Conservation (phyloP, 176 grass and related monocot genomes). For the Phyllostachys edulis region DNA sequence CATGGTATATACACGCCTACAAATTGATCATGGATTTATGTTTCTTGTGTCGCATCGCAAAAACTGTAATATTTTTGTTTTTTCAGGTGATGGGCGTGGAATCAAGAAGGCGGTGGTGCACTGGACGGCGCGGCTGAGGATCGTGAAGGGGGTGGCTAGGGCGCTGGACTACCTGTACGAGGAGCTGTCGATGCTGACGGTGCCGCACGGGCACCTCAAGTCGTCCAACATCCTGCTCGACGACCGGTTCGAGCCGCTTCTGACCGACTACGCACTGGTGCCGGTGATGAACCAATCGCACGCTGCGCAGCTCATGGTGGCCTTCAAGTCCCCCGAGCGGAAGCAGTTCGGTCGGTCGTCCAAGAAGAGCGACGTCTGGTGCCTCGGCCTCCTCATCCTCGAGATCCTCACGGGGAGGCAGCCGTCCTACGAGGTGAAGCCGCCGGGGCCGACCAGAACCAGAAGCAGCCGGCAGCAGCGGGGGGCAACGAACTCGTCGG, state of each 20-base stretch:
- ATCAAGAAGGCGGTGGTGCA: slow-evolving; percentile 43
- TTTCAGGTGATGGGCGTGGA: slow-evolving; percentile 5
- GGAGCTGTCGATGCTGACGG: slow-evolving; percentile 83
- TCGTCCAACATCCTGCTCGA: slow-evolving; percentile 78
- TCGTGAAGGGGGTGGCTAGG: slow-evolving; percentile 67
- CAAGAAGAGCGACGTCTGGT: slow-evolving; percentile 97
- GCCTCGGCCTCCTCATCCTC: slow-evolving; percentile 75
- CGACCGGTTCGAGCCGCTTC: slow-evolving; percentile 52
- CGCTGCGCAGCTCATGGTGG: slow-evolving; percentile 72
- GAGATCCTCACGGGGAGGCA: slow-evolving; percentile 56
- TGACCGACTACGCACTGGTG: slow-evolving; percentile 75
- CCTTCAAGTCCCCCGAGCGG: slow-evolving; percentile 70
- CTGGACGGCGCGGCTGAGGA: slow-evolving; percentile 60
- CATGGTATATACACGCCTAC: slow-evolving; percentile 29
- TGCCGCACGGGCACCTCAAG: slow-evolving; percentile 94
- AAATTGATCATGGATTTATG: background rate
- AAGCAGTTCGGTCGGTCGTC: slow-evolving; percentile 62
- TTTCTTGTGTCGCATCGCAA: too few species aligned
- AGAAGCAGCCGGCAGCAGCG: background rate
- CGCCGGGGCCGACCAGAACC: background rate
- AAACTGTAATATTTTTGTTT: background rate
- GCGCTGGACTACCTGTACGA: slow-evolving; percentile 79
- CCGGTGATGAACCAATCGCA: slow-evolving; percentile 92
- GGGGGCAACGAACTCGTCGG: slow-evolving; percentile 32
- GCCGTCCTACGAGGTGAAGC: slow-evolving; percentile 27